Conservation (phyloP, 2,329 filamentous ascomycete genomes). For the Magnaporthiopsis poae region DNA sequence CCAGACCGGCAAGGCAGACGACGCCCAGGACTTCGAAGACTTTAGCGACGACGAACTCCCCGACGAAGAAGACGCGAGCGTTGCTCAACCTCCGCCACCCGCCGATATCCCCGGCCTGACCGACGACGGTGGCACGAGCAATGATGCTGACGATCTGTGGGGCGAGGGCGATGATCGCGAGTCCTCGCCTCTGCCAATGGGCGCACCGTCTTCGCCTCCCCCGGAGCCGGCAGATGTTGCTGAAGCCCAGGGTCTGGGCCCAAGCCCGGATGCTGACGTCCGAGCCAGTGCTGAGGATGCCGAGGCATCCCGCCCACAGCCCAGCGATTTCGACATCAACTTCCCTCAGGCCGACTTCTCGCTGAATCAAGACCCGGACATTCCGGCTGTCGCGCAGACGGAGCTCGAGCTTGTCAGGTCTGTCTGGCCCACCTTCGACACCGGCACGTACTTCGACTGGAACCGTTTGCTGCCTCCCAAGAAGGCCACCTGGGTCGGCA, state of each 20-base stretch:
- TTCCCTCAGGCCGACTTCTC: slow-evolving; percentile 33
- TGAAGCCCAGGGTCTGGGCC: neutral
- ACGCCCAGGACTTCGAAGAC: slow-evolving; percentile 83
- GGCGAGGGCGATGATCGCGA: slow-evolving; percentile 42
- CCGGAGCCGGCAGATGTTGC: neutral
- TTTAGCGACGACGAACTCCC: slow-evolving; percentile 88
- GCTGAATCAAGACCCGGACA: slow-evolving; percentile 50
- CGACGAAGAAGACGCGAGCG: slow-evolving; percentile 56
- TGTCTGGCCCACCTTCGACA: slow-evolving; percentile 72
- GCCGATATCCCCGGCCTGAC: slow-evolving; percentile 44
- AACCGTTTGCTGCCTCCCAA: slow-evolving; percentile 75
- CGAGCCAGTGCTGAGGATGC: neutral
- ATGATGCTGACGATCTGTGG: slow-evolving; percentile 59
- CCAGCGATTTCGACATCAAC: slow-evolving; percentile 22
- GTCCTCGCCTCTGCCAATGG: slow-evolving; percentile 12
- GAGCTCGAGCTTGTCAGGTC: slow-evolving; percentile 67
- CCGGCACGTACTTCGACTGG: slow-evolving; percentile 65
- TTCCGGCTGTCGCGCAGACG: slow-evolving; percentile 62
- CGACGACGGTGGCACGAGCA: slow-evolving; percentile 50
- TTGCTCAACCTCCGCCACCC: slow-evolving; percentile 17
- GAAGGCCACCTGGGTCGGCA: slow-evolving; percentile 66
- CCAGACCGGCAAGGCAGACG: slow-evolving; percentile 72
- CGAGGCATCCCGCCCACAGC: neutral
- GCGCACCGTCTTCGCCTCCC: slow-evolving; percentile 3
- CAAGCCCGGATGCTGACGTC: neutral